A percentile compares a stretch with the other conserved stretches of the same genome.
Conservation (phyloP, 2,329 filamentous ascomycete genomes). For the Metarhizium album region DNA sequence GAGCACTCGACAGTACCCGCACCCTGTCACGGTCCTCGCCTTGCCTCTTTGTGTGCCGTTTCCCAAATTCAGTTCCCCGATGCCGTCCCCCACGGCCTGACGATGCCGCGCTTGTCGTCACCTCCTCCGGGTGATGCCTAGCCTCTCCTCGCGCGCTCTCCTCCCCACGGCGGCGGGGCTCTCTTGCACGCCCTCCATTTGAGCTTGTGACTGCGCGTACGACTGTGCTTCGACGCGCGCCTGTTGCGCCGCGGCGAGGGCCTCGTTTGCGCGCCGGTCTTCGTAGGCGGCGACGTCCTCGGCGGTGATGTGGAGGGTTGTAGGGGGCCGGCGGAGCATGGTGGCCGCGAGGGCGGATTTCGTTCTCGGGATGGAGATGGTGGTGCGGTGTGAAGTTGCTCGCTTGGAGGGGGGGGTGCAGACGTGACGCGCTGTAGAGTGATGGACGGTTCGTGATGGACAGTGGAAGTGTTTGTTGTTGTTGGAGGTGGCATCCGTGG, state of each 20-base stretch:
- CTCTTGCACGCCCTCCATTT: slow-evolving; percentile 3
- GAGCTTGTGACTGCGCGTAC: slow-evolving; percentile 9
- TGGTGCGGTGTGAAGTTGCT: too few relatives aligned
- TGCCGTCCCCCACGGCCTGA: too few relatives aligned
- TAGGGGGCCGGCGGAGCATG: slow-evolving; percentile 59
- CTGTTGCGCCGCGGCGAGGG: slow-evolving; percentile 21
- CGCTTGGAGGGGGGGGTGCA: not conserved
- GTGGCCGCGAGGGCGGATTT: slow-evolving; percentile 6
- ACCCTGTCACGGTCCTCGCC: not conserved
- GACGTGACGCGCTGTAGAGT: not conserved
- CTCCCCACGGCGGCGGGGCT: slow-evolving; percentile 9
- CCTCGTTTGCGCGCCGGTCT: slow-evolving; percentile 41
- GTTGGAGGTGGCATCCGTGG: not conserved
- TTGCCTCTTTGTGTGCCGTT: not conserved
- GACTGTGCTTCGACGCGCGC: slow-evolving; percentile 3
- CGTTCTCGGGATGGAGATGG: too few relatives aligned
- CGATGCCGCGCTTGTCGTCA: not conserved
- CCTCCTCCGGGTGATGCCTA: slow-evolving; percentile 20
- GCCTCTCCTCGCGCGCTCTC: slow-evolving; percentile 27
- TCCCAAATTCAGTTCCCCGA: not conserved
- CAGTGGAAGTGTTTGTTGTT: not conserved
- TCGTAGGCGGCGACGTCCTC: slow-evolving; percentile 64
- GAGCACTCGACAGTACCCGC: not conserved
- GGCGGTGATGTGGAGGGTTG: slow-evolving; percentile 55
- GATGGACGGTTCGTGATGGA: not conserved